Conservation (phyloP, 768 basidiomycete species). For the Trametes meyenii region DNA sequence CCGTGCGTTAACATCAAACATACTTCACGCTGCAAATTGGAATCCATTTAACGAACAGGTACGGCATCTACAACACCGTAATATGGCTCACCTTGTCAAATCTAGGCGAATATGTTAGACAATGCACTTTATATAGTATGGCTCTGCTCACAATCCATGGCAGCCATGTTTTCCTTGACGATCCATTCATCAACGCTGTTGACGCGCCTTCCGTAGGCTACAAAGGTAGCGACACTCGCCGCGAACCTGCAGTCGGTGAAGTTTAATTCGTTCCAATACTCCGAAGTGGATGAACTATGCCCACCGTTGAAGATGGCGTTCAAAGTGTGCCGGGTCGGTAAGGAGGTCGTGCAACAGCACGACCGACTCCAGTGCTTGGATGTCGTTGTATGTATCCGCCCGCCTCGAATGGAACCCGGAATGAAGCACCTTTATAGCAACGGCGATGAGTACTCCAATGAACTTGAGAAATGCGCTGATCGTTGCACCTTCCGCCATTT, state of each 20-base stretch:
- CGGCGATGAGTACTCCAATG: neutral
- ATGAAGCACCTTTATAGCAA: conserved; percentile 42
- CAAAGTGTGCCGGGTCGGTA: conserved; percentile 41
- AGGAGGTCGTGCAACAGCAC: conserved; percentile 46
- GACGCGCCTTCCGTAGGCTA: conserved; percentile 47
- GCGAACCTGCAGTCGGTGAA: conserved; percentile 39
- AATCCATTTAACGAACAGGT: neutral
- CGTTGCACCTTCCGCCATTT: conserved; percentile 48
- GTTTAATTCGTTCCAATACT: neutral
- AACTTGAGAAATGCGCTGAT: neutral
- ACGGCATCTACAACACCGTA: neutral
- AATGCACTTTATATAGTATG: too few relatives aligned
- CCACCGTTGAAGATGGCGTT: conserved; percentile 45
- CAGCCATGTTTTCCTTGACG: conserved; percentile 47
- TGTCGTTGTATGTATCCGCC: conserved; percentile 46
- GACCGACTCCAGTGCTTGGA: conserved; percentile 52
- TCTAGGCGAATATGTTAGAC: conserved; percentile 9
- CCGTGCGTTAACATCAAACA: neutral
- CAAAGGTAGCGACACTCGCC: conserved; percentile 47
- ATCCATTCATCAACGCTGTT: conserved; percentile 50
- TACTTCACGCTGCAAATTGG: conserved; percentile 38
- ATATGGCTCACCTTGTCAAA: conserved; percentile 23
- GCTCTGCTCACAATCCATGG: conserved; percentile 44
- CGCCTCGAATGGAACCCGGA: conserved; percentile 45
- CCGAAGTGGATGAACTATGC: neutral